phyloP scores from a whole-genome alignment of 805 yeast genomes.

The Jamesozyma rosinii region DNA sequence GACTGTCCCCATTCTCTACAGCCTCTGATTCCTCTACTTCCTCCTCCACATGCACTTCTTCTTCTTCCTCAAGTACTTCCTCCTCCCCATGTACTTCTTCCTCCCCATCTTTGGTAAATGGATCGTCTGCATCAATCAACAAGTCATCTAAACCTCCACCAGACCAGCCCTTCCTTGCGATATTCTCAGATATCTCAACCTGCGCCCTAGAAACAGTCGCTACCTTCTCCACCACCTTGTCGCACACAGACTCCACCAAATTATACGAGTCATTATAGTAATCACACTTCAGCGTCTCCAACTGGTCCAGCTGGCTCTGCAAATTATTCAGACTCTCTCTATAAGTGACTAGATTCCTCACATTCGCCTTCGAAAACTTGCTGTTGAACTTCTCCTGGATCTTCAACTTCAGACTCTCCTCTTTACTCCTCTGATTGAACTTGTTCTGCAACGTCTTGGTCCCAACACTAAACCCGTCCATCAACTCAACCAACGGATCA shows the following conservation, averaged over 20 bases:
- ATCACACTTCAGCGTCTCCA: constrained; percentile 65
- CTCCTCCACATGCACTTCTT: background rate
- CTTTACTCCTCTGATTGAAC: constrained; percentile 46
- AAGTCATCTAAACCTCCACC: constrained; percentile 79
- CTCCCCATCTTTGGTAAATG: constrained; percentile 34
- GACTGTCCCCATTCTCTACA: background rate
- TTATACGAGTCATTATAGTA: constrained; percentile 58
- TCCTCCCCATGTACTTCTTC: constrained; percentile 5
- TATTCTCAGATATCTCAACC: constrained; percentile 68
- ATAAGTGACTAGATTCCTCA: constrained; percentile 59
- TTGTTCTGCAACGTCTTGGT: constrained; percentile 40
- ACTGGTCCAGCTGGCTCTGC: constrained; percentile 68
- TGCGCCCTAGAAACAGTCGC: constrained; percentile 69
- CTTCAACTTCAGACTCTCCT: constrained; percentile 44
- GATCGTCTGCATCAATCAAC: constrained; percentile 56
- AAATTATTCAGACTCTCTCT: constrained; percentile 56
- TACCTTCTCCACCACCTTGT: constrained; percentile 42
- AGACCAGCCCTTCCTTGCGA: constrained; percentile 77
- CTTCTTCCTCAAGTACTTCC: constrained; percentile 5
- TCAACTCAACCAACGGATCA: constrained; percentile 40
- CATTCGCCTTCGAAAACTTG: constrained; percentile 48
- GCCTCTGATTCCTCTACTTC: background rate
- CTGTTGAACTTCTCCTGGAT: constrained; percentile 53
- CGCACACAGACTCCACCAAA: constrained; percentile 54
- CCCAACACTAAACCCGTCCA: constrained; percentile 37